Base-by-base conservation (phyloP, 768 basidiomycete species). In the Hortiboletus campestris region DNA sequence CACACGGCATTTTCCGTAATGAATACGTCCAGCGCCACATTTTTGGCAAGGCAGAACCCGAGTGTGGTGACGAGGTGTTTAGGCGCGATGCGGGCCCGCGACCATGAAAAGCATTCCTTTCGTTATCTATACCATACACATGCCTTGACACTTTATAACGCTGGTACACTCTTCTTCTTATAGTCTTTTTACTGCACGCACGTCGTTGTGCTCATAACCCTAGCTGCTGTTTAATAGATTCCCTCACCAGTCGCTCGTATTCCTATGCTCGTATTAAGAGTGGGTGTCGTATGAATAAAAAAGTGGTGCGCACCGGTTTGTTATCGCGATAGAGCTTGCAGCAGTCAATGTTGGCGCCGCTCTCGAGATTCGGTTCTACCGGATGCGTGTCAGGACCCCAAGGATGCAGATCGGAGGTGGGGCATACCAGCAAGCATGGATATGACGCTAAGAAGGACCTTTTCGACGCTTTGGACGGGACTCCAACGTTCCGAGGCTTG, bases 381-480 rank as follows among this genome's bases (percentile, higher is more conserved):
- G 9, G 4, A 46, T 29, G 44, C 29, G 54, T 19, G 3, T 16
- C 2, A 39, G 10, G 17, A 11, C n/a, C 38, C 13, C 12, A 13
- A 19, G 20, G 7, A 6, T 4, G 10, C 17, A n/a, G 38, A 39
- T 41, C 40, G 20, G 20, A 20, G 44, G 19, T n/a, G 11, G 4
- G 5, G 28, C 83, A 60, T 61, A 91, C 93, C 91, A 59, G 97
- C 95, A 13, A 99, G 80, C 94, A 99, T 98, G 40, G 91, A 94
- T 63, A 99, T 86, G 22, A 99, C 96, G 63, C 93, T 95, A 11
- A 98, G 79, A 51, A 98, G 82, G 60, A 97, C 96, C 74, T 97
- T 98, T 76, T 98, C 91, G 16, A 99, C 91, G 65, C 91, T 93
- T 74, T 98, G 96, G 0, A 98, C 96, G n/a, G 97, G 97, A 55